phyloP scores from a whole-genome alignment of 441 rosid genomes.

The Erodium trifolium region DNA sequence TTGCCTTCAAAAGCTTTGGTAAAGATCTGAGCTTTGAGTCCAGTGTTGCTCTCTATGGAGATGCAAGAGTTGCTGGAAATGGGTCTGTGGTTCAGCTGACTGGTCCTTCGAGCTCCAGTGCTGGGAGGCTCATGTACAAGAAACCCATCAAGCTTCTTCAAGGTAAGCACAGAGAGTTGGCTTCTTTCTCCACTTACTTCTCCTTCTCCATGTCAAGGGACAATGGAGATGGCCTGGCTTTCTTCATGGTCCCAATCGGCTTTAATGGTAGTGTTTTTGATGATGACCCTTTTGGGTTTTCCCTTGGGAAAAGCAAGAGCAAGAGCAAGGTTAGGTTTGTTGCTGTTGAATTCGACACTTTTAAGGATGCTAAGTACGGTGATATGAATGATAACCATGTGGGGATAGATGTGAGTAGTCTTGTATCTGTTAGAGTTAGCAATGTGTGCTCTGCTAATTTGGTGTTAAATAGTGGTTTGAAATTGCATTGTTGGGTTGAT shows the following conservation, averaged over 20 bases:
- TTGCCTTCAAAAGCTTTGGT: slow-evolving; percentile 36
- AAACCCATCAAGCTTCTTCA: slow-evolving; percentile 59
- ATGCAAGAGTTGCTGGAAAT: slow-evolving; percentile 39
- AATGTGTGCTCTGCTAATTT: slow-evolving; percentile 34
- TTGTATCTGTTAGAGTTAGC: slow-evolving; percentile 31
- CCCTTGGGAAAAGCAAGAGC: no score
- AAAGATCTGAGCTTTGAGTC: slow-evolving; percentile 40
- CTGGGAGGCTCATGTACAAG: slow-evolving; percentile 54
- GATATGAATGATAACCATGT: slow-evolving; percentile 24
- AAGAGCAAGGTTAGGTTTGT: slow-evolving; percentile 22
- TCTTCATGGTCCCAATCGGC: slow-evolving; percentile 50
- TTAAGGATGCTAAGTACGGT: slow-evolving; percentile 24
- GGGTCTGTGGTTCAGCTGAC: slow-evolving; percentile 55
- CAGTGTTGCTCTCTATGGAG: slow-evolving; percentile 52
- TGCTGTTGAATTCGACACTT: slow-evolving; percentile 47
- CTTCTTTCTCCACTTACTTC: slow-evolving; percentile 60
- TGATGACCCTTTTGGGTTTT: slow-evolving; percentile 9
- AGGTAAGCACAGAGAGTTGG: slow-evolving; percentile 43
- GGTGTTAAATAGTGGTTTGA: slow-evolving; percentile 33
- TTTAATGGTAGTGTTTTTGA: slow-evolving; percentile 31
- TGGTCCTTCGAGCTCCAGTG: not conserved
- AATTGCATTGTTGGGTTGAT: slow-evolving; percentile 55
- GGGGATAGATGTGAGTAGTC: slow-evolving; percentile 8
- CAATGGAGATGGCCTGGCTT: slow-evolving; percentile 50
- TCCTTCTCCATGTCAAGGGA: slow-evolving; percentile 50